Base-by-base conservation (phyloP, 2,329 filamentous ascomycete genomes). In the Lasiodiplodia sp. region DNA sequence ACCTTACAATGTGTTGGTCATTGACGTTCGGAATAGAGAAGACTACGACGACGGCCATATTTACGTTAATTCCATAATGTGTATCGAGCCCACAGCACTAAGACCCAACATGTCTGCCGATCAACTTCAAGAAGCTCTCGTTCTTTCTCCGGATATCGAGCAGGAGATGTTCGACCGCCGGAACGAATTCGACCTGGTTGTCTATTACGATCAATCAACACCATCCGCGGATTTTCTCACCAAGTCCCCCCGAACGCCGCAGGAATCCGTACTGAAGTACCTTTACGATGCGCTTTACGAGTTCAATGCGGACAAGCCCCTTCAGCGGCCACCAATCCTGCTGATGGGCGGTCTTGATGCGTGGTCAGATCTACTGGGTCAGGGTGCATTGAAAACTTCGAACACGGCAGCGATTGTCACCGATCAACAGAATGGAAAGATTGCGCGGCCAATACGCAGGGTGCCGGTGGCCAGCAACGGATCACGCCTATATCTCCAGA, bases 21-120 rank as follows among this genome's bases (percentile, higher is more conserved):
- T 99, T 72, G 96, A 99, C 78, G 89, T 97, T 52, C 90, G 96
- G 49, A 84, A 87, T 68, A 90, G 96, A 31, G 88, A 92, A 66
- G 88, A 92, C 10, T 99, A 92, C 76, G 93, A 98, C 73, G 86
- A 91, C 58, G 96, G 96, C 0, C 96, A 99, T 77, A 94, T 99
- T 71, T 91, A 92, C 83, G 90, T 92, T 6, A 90, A 90, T 68
- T 90, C 88, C 6, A 92, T 94, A 49, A 93, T 99, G 55, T 99
- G 96, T 78, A 88, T 99, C 70, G 96, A 99, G 75, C 93, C 94
- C 28, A 87, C 96, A 55, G 87, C 91, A 11, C 79, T 93, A 58
- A 88, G 92, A 67, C 87, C 90, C 55, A 90, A 88, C 38, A 85
- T 88, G 73, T 91, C 88, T 18, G 88, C 87, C 1, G 88, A 90